Evolutionary conservation across 805 yeast species (phyloP).

Genomic region (Saccharomycopsis fibuligera): DNA sequence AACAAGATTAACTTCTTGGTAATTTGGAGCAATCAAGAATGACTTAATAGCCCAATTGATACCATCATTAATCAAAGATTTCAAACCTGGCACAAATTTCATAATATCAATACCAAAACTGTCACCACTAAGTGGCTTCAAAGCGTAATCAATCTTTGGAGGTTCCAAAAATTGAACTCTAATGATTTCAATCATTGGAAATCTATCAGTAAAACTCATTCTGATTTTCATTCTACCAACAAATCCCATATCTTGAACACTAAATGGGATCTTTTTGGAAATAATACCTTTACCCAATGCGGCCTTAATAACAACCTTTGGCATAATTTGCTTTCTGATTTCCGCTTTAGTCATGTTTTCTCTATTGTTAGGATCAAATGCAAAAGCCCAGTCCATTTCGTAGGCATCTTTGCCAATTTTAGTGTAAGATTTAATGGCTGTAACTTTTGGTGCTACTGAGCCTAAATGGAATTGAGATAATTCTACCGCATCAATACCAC

Average conservation of each 20-base stretch:
- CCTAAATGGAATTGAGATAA: slow-evolving; percentile 78
- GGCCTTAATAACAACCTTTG: slow-evolving; percentile 76
- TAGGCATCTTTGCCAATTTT: slow-evolving; percentile 58
- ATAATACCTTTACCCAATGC: slow-evolving; percentile 77
- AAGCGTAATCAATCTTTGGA: slow-evolving; percentile 69
- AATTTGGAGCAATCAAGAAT: slow-evolving; percentile 77
- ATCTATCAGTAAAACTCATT: slow-evolving; percentile 53
- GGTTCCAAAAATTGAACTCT: slow-evolving; percentile 71
- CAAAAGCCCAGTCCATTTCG: slow-evolving; percentile 82
- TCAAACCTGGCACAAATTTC: slow-evolving; percentile 78
- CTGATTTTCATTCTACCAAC: slow-evolving; percentile 56
- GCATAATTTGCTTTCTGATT: slow-evolving; percentile 62
- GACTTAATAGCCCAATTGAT: slow-evolving; percentile 70
- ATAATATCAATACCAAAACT: slow-evolving; percentile 80
- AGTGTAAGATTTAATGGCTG: slow-evolving; percentile 66
- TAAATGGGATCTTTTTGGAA: slow-evolving; percentile 67
- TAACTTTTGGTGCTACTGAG: slow-evolving; percentile 70
- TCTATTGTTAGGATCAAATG: slow-evolving; percentile 75
- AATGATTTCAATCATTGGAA: slow-evolving; percentile 74
- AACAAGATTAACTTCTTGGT: slow-evolving; percentile 67
- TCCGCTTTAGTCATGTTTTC: slow-evolving; percentile 79
- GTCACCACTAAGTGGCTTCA: slow-evolving; percentile 86
- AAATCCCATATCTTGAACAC: slow-evolving; percentile 76
- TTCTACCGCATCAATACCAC: slow-evolving; percentile 68
- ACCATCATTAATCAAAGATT: slow-evolving; percentile 61